Conservation (phyloP, 441 rosid species). For the Biscutella auriculata region DNA sequence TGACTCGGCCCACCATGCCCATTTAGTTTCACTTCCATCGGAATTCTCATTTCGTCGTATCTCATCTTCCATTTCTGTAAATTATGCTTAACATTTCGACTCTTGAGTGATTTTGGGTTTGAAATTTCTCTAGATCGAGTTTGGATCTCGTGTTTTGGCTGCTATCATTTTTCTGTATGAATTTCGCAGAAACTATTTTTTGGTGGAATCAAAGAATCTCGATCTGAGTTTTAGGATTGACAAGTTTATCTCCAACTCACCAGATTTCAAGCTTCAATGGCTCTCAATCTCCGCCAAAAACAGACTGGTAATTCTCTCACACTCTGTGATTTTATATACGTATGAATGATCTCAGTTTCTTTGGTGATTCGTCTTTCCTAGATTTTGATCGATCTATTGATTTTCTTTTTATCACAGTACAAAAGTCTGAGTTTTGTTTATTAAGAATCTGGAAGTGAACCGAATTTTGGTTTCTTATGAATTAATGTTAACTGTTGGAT, state of each 20-base stretch:
- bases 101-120: not conserved
- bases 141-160: not conserved
- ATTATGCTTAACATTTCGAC: no score
- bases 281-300: conserved; percentile 88
- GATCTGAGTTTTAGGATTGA: conserved; percentile 1
- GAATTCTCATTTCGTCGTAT: not conserved
- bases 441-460: no score
- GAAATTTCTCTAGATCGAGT: conserved; percentile 3
- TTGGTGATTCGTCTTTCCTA: not conserved
- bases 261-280: conserved; percentile 31
- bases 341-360: conserved; percentile 40
- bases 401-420: not conserved
- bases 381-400: conserved; percentile 5
- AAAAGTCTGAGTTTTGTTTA: no score
- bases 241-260: not conserved
- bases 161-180: not conserved
- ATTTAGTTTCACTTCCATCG: not conserved
- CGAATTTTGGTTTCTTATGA: not conserved
- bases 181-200: not conserved
- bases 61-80: not conserved
- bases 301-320: conserved; percentile 40
- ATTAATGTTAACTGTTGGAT: not conserved
- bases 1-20: not conserved
- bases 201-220: not conserved
- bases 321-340: conserved; percentile 36